phyloP scores from a whole-genome alignment of 2,329 filamentous ascomycete species.

The Ophiobolus disseminans region DNA sequence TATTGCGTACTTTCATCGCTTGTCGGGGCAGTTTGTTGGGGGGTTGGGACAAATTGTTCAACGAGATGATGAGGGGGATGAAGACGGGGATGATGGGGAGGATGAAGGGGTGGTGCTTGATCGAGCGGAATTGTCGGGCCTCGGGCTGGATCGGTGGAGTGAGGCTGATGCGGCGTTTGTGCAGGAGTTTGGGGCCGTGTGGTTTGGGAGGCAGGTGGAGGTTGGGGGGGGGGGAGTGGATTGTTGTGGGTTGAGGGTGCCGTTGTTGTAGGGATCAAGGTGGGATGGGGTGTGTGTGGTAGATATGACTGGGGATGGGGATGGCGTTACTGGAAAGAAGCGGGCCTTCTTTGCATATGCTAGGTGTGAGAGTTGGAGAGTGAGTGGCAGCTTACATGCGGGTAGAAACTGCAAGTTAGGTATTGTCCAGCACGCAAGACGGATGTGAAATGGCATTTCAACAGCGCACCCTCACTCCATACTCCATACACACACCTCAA shows the following conservation, averaged over 20 bases:
- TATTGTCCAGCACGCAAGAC: too few species aligned
- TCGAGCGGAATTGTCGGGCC: constrained; percentile 69
- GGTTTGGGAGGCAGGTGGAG: constrained; percentile 69
- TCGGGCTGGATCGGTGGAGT: constrained; percentile 84
- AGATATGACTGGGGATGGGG: too few species aligned
- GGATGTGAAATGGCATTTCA: too few species aligned
- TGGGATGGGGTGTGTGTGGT: background rate
- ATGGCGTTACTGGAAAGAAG: too few species aligned
- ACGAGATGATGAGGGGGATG: constrained; percentile 52
- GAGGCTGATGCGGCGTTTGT: constrained; percentile 73
- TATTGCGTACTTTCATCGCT: constrained; percentile 81
- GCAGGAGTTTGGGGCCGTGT: constrained; percentile 65
- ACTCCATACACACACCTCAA: too few species aligned
- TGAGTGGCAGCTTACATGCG: too few species aligned
- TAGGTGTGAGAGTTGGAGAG: too few species aligned
- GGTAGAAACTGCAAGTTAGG: too few species aligned
- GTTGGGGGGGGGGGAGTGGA: constrained; percentile 74
- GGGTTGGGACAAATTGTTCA: constrained; percentile 69
- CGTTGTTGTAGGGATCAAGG: constrained; percentile 30
- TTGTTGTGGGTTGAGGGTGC: constrained; percentile 74
- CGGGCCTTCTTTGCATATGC: too few species aligned
- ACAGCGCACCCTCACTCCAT: too few species aligned
- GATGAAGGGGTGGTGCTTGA: constrained; percentile 60
- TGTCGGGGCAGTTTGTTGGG: constrained; percentile 71
- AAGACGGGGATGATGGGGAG: constrained; percentile 32